These are phyloP conservation scores for Aristolochia fimbriata DNA, from an alignment of 164 flowering plant genomes.

Conservation along the genomic window DNA sequence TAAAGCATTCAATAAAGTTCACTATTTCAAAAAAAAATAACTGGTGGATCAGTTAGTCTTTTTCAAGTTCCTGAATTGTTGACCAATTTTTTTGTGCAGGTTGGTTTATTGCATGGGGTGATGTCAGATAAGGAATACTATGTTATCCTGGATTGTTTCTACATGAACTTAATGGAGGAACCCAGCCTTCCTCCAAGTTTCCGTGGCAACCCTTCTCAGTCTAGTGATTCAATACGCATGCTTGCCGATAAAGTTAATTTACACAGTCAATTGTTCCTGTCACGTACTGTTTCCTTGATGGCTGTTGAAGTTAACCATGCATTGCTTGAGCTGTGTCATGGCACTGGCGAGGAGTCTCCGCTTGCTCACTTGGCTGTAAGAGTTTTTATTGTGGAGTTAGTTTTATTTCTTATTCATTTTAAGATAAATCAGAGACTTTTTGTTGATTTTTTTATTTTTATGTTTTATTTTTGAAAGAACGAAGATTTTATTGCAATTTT, in stretches of 20 bases:
- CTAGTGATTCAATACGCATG: conserved; percentile 67
- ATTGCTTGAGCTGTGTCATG: conserved; percentile 74
- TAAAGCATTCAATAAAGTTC: too few species aligned
- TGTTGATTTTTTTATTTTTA: not conserved
- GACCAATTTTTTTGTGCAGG: conserved; percentile 36
- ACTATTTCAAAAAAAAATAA: too few species aligned
- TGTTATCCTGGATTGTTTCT: conserved; percentile 62
- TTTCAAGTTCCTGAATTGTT: not conserved
- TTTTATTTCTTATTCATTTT: not conserved
- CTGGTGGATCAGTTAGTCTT: too few species aligned
- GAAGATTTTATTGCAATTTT: too few species aligned
- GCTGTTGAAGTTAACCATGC: conserved; percentile 73
- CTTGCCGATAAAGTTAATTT: conserved; percentile 86
- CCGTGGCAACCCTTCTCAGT: conserved; percentile 45
- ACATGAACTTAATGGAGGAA: conserved; percentile 66
- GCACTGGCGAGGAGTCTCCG: conserved; percentile 65
- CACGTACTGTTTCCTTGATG: conserved; percentile 65
- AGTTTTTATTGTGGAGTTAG: conserved; percentile 5
- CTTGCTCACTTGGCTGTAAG: conserved; percentile 85
- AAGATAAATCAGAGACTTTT: not conserved
- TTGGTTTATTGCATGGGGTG: conserved; percentile 66
- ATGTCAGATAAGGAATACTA: conserved; percentile 82
- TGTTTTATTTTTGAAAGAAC: not conserved
- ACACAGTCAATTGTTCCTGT: conserved; percentile 66
- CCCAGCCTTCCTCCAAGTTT: conserved; percentile 89